Conservation (phyloP, 2,329 filamentous ascomycete species). For the Trichophyton verrucosum region DNA sequence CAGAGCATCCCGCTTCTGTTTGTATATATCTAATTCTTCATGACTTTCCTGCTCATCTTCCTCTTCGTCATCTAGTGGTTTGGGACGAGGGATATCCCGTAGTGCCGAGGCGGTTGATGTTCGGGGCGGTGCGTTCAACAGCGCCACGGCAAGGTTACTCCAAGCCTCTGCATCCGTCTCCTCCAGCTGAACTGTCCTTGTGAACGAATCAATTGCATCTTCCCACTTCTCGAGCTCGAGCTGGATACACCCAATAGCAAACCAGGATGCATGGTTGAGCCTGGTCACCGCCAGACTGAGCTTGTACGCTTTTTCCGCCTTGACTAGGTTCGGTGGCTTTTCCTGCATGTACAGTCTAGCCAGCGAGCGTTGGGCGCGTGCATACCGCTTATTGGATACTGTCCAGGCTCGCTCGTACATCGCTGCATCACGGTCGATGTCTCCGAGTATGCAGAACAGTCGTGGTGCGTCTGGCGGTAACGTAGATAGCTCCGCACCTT, state of each 20-base stretch:
- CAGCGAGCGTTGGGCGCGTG: slow-evolving; percentile 75
- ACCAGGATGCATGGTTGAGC: slow-evolving; percentile 75
- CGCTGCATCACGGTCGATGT: slow-evolving; percentile 61
- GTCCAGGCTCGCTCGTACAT: slow-evolving; percentile 84
- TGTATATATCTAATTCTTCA: slow-evolving; percentile 39
- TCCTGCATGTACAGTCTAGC: slow-evolving; percentile 62
- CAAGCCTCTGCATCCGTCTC: slow-evolving; percentile 85
- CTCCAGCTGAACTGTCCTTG: slow-evolving; percentile 68
- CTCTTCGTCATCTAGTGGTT: slow-evolving; percentile 20
- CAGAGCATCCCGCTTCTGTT: slow-evolving; percentile 61
- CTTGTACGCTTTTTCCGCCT: slow-evolving; percentile 64
- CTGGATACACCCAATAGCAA: slow-evolving; percentile 75
- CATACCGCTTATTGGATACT: slow-evolving; percentile 66
- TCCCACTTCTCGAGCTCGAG: slow-evolving; percentile 65
- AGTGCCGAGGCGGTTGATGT: not conserved
- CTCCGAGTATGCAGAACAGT: slow-evolving; percentile 84
- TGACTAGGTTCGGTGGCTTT: slow-evolving; percentile 47
- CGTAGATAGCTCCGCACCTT: slow-evolving; percentile 58
- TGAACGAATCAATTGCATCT: slow-evolving; percentile 72
- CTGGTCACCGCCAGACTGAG: slow-evolving; percentile 68
- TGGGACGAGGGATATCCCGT: slow-evolving; percentile 14
- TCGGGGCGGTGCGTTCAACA: slow-evolving; percentile 43
- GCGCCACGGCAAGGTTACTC: slow-evolving; percentile 82
- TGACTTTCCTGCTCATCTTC: slow-evolving; percentile 7
- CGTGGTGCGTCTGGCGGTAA: slow-evolving; percentile 72